Percentiles rank a stretch among this genome's conserved stretches.
phyloP scores from a whole-genome alignment of 192 early-diverging fungal species.

The Blastocladiella britannica region DNA sequence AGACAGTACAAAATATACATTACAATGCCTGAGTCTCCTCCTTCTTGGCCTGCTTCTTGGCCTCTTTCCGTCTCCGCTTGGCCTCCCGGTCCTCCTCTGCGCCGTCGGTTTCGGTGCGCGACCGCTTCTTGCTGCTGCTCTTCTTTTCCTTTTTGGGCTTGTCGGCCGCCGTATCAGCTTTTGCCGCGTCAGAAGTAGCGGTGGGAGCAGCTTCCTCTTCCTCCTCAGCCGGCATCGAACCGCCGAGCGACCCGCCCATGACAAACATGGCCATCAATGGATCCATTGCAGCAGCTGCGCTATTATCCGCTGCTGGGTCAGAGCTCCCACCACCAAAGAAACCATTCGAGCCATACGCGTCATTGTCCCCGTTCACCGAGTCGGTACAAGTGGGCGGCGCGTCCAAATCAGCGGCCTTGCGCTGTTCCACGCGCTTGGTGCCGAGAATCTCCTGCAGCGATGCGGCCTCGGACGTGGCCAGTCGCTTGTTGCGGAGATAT shows the following conservation, averaged over 20 bases:
- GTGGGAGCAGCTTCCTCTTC: not conserved
- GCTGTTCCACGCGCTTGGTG: constrained; percentile 12
- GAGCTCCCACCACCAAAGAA: not conserved
- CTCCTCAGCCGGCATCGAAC: not conserved
- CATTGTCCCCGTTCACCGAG: not conserved
- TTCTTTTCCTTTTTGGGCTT: constrained; percentile 10
- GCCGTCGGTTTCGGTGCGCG: constrained; percentile 10
- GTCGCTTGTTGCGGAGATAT: not conserved
- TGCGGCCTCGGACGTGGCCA: not conserved
- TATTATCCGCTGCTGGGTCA: no score
- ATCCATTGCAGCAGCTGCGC: not conserved
- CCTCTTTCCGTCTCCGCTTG: constrained; percentile 18
- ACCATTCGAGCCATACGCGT: not conserved
- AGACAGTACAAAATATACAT: no score
- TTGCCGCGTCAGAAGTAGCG: not conserved
- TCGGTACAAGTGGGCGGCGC: not conserved
- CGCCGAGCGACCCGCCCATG: not conserved
- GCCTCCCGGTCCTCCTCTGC: constrained; percentile 14
- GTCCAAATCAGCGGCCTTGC: constrained; percentile 4
- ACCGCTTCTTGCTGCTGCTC: constrained; percentile 14
- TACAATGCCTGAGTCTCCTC: constrained; percentile 5
- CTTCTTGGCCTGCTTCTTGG: constrained; percentile 16
- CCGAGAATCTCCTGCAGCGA: not conserved
- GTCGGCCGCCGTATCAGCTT: not conserved
- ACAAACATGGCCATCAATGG: not conserved